Evolutionary conservation across 768 basidiomycete species (phyloP), one percentile per base, ranked within the genome.

Genomic region (Rhodotorula kratochvilovae): DNA sequence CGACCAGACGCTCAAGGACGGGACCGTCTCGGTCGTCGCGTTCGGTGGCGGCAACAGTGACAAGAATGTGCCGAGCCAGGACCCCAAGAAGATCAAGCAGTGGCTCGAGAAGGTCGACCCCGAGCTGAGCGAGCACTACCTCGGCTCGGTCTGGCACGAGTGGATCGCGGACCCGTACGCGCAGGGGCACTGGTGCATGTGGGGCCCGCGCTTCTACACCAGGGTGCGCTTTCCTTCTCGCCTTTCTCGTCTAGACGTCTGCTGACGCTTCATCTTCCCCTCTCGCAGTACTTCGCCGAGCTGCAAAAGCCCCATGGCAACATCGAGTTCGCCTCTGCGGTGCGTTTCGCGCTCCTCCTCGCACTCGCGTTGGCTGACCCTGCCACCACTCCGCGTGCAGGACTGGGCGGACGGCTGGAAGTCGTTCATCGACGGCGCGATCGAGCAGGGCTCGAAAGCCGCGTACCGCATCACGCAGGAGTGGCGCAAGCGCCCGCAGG

Each of bases 271-370:
- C 33, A 13, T 5, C 31, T 33, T 15, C 4, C 54, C 17, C 19
- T 21, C 54, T 2, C 21, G 57, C 39, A 39, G 36, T 63, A 39
- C 62, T 39, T 39, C 36, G 31, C n/a, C 39, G 62, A 63, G 53
- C 39, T 63, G 19, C 36, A 63, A n/a, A 63, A 63, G 62, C 62
- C 62, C 51, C 62, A 63, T 29, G 62, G 62, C 51, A 63, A 63
- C 51, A 17, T 63, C 29, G 27, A 53, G n/a, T 63, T 42, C 21
- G 50, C 62, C 19, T 54, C 51, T 2, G 51, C 62, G 29, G 62
- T 63, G 36, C 48, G 61, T 53, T 23, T 7, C 19, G 15, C 29
- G 12, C 42, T 19, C 39, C 27, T 23, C 17, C 19, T n/a, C 35
- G 0, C 35, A 35, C 4, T 16, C n/a, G 7, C 12, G 36, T 15